A percentile compares a stretch with the other conserved stretches of the same genome.
Evolutionary conservation across 2,329 filamentous ascomycete species (phyloP).

Genomic region (Beauveria rudraprayagi): DNA sequence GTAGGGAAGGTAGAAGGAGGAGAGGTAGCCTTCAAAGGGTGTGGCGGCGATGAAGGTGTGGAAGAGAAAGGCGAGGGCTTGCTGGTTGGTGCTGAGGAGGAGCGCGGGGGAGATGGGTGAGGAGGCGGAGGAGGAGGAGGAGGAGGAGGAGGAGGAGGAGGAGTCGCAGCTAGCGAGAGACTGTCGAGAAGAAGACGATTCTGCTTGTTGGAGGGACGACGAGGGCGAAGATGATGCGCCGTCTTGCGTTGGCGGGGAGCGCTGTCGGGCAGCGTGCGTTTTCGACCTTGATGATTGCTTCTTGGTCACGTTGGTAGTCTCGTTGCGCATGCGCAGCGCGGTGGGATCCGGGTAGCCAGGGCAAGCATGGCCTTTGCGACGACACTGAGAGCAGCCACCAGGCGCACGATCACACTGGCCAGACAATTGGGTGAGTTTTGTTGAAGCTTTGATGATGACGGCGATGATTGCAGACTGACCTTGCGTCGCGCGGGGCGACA

Average conservation of each 20-base stretch:
- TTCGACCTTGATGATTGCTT: background rate
- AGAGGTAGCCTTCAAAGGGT: conserved; percentile 19
- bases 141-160: too few species aligned
- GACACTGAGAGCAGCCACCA: conserved; percentile 20
- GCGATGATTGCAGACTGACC: conserved; percentile 13
- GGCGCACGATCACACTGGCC: conserved; percentile 20
- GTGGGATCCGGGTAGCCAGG: conserved; percentile 20
- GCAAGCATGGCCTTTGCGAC: conserved; percentile 19
- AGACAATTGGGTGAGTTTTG: background rate
- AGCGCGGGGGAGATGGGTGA: background rate
- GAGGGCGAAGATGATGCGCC: background rate
- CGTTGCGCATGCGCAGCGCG: conserved; percentile 19
- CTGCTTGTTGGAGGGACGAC: background rate
- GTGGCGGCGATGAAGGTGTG: conserved; percentile 19
- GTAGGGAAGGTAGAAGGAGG: conserved; percentile 13
- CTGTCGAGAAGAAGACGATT: background rate
- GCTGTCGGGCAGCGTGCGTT: conserved; percentile 12
- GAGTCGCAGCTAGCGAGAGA: background rate
- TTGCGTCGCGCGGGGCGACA: conserved; percentile 20
- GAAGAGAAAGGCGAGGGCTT: conserved; percentile 19
- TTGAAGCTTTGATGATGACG: background rate
- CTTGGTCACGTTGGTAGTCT: conserved; percentile 17
- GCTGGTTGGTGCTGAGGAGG: background rate
- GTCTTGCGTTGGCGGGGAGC: background rate
- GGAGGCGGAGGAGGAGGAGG: too few species aligned